Percentiles rank a stretch among this genome's conserved stretches.
These are phyloP conservation scores for Xylaria flabelliformis DNA, from an alignment of 495 filamentous ascomycete species.

Conservation along the genomic window DNA sequence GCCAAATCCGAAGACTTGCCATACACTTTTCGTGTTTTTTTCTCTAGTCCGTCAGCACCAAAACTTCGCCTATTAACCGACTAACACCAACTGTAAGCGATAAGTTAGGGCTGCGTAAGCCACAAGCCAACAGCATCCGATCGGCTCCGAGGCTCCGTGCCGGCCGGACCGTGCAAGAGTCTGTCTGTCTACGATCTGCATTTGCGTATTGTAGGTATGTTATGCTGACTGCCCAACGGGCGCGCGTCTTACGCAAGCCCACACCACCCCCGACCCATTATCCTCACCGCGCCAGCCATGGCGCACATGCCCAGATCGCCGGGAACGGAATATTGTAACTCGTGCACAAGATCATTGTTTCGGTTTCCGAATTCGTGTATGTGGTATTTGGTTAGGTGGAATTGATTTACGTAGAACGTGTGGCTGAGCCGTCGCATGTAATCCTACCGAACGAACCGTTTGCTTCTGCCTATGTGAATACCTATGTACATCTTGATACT, in stretches of 20 bases:
- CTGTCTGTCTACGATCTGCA: neutral
- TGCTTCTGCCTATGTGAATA: neutral
- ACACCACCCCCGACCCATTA: neutral
- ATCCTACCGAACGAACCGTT: neutral
- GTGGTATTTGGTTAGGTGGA: neutral
- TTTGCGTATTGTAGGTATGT: neutral
- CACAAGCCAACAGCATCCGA: slow-evolving; percentile 4
- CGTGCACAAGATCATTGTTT: neutral
- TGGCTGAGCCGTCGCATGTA: neutral
- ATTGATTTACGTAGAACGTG: neutral
- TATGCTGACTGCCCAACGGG: neutral
- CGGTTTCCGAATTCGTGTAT: neutral
- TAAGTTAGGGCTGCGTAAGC: slow-evolving; percentile 4
- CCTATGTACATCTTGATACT: no score
- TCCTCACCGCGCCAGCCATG: slow-evolving; percentile 5
- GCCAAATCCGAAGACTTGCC: neutral
- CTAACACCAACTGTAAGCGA: slow-evolving; percentile 5
- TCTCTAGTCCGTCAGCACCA: neutral
- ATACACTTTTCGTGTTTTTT: neutral
- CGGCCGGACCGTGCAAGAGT: neutral
- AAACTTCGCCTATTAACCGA: slow-evolving; percentile 1
- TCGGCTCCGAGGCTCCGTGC: slow-evolving; percentile 3
- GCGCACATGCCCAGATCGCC: slow-evolving; percentile 7
- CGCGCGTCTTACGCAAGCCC: slow-evolving; percentile 19
- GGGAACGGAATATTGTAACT: neutral